phyloP scores from a whole-genome alignment of 2,329 filamentous ascomycete species.

The Cercospora sp. region DNA sequence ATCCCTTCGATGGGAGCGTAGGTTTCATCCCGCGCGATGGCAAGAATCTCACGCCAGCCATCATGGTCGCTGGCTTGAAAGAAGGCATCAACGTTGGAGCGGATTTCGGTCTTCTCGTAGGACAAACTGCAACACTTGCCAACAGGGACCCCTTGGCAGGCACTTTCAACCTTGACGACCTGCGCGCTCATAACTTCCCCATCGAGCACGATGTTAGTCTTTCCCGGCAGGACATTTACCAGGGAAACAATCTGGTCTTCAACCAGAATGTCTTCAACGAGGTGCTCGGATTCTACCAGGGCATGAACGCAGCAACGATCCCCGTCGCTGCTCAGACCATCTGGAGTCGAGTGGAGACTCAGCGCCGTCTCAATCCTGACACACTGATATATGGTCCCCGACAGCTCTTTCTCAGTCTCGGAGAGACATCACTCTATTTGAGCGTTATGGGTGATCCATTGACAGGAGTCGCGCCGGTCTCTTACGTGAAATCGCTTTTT shows the following conservation, averaged over 20 bases:
- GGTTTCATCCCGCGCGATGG: not conserved
- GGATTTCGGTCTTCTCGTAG: constrained; percentile 30
- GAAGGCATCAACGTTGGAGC: not conserved
- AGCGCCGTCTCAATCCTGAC: constrained; percentile 4
- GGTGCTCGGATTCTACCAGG: not conserved
- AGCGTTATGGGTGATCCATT: constrained; percentile 14
- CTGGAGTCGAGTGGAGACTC: not conserved
- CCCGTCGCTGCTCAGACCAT: not conserved
- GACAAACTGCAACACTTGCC: constrained; percentile 25
- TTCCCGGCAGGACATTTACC: constrained; percentile 35
- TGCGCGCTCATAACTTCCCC: constrained; percentile 26
- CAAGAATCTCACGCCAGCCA: not conserved
- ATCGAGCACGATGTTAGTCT: constrained; percentile 41
- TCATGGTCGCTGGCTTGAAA: not conserved
- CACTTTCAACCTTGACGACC: constrained; percentile 5
- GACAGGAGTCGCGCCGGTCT: constrained; percentile 15
- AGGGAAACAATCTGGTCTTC: constrained; percentile 19
- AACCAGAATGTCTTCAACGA: not conserved
- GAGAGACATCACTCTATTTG: constrained; percentile 15
- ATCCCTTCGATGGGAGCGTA: not conserved
- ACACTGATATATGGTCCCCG: constrained; percentile 12
- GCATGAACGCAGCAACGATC: not conserved
- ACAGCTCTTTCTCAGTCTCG: constrained; percentile 11
- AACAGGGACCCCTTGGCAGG: constrained; percentile 13
- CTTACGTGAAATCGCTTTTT: constrained; percentile 22